phyloP scores from a whole-genome alignment of 176 grass and related monocot genomes.

The Ensete glaucum region DNA sequence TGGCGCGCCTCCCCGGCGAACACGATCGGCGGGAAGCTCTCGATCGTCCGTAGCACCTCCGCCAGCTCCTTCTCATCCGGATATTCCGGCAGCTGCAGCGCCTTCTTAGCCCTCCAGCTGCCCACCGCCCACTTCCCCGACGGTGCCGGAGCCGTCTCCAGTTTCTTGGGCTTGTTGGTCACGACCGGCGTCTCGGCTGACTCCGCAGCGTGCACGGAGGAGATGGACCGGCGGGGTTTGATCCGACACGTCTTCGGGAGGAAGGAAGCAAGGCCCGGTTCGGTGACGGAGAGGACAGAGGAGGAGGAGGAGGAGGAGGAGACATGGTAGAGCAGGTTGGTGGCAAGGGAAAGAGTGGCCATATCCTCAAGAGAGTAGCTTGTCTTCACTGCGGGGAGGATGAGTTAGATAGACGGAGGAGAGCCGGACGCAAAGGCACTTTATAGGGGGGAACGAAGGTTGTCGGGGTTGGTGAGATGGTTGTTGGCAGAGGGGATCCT shows the following conservation, averaged over 20 bases:
- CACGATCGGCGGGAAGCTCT: conserved; percentile 83
- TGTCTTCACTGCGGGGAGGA: no score
- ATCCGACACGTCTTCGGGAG: conserved; percentile 30
- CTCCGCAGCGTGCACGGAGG: conserved; percentile 61
- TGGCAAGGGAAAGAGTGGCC: conserved; percentile 27
- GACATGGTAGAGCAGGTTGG: conserved; percentile 8
- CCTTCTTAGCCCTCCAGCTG: conserved; percentile 83
- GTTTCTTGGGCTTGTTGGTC: conserved; percentile 27
- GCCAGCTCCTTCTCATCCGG: conserved; percentile 71
- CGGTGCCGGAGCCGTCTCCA: conserved; percentile 9
- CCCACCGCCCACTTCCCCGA: conserved; percentile 52
- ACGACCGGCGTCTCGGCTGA: conserved; percentile 42
- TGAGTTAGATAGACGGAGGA: no score
- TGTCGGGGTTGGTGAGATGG: no score
- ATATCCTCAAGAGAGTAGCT: conserved; percentile 6
- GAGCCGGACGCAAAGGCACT: no score
- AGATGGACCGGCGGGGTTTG: conserved; percentile 11
- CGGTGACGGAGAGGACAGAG: conserved; percentile 13
- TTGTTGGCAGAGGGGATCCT: no score
- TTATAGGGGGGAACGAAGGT: no score
- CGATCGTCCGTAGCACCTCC: conserved; percentile 62
- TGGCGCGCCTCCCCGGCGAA: conserved; percentile 86
- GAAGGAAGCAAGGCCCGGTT: conserved; percentile 12
- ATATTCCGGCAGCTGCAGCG: conserved; percentile 88
- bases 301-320: conserved; percentile 23